A percentile compares a stretch with the other conserved stretches of the same genome.
phyloP scores from a whole-genome alignment of 106 monocot species.

The Platanthera zijinensis region DNA sequence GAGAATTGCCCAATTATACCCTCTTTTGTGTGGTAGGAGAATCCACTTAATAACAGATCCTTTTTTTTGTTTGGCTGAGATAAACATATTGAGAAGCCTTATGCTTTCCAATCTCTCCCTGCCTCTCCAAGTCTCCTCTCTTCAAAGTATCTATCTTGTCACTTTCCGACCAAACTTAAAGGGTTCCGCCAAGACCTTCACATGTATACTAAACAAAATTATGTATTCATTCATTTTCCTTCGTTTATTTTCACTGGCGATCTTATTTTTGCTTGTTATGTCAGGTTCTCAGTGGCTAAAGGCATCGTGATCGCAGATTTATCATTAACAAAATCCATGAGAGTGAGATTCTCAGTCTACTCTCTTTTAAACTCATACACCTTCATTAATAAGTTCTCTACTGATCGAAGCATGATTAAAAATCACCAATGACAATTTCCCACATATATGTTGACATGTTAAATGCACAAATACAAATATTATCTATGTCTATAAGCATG shows the following conservation, averaged over 20 bases:
- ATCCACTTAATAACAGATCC: no score
- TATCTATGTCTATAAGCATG: background rate
- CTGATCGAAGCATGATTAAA: background rate
- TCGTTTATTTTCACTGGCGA: background rate
- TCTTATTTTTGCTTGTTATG: slow-evolving; percentile 4
- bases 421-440: background rate
- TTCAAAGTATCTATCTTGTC: no score
- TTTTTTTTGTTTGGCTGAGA: background rate
- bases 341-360: slow-evolving; percentile 8
- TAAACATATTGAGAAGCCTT: no score
- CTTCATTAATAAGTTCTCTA: background rate
- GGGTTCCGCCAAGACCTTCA: no score
- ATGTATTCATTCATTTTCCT: background rate
- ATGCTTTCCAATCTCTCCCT: no score
- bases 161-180: no score
- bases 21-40: background rate
- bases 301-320: slow-evolving; percentile 11
- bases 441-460: background rate
- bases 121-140: no score
- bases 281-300: slow-evolving; percentile 27
- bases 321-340: slow-evolving; percentile 12
- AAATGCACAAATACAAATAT: background rate
- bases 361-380: background rate
- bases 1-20: no score
- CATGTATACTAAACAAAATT: background rate